Evolutionary conservation across 148 eudicot genomes (phyloP), one percentile per base, ranked within the genome.

Genomic region (Vaccinium vitisidaea): DNA sequence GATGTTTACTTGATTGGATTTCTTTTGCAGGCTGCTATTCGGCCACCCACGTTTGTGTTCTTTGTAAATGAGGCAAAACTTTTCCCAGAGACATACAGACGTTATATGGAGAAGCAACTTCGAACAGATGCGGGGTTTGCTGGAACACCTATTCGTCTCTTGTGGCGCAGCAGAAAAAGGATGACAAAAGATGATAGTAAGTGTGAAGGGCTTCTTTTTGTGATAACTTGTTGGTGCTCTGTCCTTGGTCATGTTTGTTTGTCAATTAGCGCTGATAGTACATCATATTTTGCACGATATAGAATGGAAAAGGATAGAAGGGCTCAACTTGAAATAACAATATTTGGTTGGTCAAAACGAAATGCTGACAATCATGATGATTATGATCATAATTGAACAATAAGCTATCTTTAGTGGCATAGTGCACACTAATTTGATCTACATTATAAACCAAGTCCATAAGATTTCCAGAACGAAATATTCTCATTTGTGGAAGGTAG

Each of bases 81-180:
- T 85, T 97, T 97, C 82, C 83, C 98, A 46, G 98, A 95, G 82
- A 94, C 95, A 79, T 97, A 95, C 84, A 94, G 95, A 23, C 98
- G 98, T 56, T 97, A 94, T 84, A 97, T 97, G 98, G 99, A 97
- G 90, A 97, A 97, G 94, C 98, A 97, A 89, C 89, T 97, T 59
- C 93, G 98, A 75, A 30, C 92, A 58, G 91, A 96, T 92, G 98
- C 95, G 18, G 99, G 99, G 7, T 97, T 90, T 88, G 77, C 91
- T 83, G 99, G 99, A 69, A 91, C 99, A 56, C 99, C 99, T 12
- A 95, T 97, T 84, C 95, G 99, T 76, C 99, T 97, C 85, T 84
- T 97, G 79, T 97, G 99, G 99, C 98, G 99, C 84, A 95, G 96
- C 90, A 90, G 98, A 87, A 94, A 90, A 88, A 97, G 90, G 92